A percentile compares a stretch with the other conserved stretches of the same genome.
Conservation (phyloP, 345 rosid genomes). For the Linum usitatissimum region DNA sequence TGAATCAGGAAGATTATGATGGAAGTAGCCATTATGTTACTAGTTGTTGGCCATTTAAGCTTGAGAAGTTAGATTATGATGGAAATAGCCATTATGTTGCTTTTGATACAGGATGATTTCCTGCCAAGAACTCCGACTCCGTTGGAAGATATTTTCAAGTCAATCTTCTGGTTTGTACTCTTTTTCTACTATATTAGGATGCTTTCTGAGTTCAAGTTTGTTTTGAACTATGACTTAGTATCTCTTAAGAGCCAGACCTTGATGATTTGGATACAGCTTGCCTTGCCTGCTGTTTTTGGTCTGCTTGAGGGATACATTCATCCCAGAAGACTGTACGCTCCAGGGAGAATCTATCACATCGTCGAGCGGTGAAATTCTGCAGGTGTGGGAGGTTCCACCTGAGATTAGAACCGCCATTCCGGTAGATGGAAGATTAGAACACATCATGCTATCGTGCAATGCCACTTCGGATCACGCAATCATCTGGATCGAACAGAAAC, state of each 20-base stretch:
- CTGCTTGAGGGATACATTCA: slow-evolving; percentile 91
- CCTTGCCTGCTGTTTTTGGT: slow-evolving; percentile 81
- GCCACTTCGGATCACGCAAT: slow-evolving; percentile 91
- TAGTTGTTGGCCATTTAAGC: too few species aligned
- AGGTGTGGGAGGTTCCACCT: slow-evolving; percentile 99
- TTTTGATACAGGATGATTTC: slow-evolving; percentile 70
- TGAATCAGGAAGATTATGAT: slow-evolving; percentile 57
- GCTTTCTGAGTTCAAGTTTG: slow-evolving; percentile 4
- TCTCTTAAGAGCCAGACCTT: slow-evolving; percentile 39
- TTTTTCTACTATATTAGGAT: neutral
- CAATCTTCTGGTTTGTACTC: slow-evolving; percentile 70
- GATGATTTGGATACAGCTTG: slow-evolving; percentile 81
- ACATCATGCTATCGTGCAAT: slow-evolving; percentile 73
- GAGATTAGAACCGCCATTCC: slow-evolving; percentile 99
- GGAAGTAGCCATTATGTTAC: too few species aligned
- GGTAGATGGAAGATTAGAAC: slow-evolving; percentile 93
- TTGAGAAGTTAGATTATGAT: neutral
- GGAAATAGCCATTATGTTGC: neutral
- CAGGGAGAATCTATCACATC: slow-evolving; percentile 90
- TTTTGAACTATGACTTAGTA: slow-evolving; percentile 23
- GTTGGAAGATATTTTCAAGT: slow-evolving; percentile 77
- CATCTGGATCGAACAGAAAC: slow-evolving; percentile 75
- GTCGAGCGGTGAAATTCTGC: slow-evolving; percentile 92
- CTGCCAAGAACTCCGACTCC: slow-evolving; percentile 94
- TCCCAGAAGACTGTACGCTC: slow-evolving; percentile 91